A percentile compares a stretch with the other conserved stretches of the same genome.
Evolutionary conservation across 805 yeast genomes (phyloP).

Genomic region (Candida alai): DNA sequence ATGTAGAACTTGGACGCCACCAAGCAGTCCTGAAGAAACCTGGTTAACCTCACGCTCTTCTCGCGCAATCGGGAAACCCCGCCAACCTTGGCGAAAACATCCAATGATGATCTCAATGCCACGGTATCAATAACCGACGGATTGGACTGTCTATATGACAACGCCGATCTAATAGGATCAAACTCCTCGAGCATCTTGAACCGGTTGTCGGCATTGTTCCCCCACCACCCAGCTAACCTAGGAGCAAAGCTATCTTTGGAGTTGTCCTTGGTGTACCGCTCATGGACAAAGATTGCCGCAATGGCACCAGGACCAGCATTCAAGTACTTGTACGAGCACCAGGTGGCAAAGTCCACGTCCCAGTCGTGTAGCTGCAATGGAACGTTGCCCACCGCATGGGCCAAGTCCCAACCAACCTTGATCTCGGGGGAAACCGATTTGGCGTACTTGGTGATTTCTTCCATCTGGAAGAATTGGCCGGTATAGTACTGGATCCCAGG

Average conservation of each 20-base stretch:
- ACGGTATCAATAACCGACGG: slow-evolving; percentile 87
- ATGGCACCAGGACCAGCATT: slow-evolving; percentile 94
- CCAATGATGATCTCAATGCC: slow-evolving; percentile 62
- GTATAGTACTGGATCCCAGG: slow-evolving; percentile 92
- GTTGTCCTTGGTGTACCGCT: slow-evolving; percentile 35
- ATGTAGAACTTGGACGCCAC: slow-evolving; percentile 44
- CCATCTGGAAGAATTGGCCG: slow-evolving; percentile 81
- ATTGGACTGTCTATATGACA: slow-evolving; percentile 86
- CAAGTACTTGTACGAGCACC: slow-evolving; percentile 91
- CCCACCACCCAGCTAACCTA: slow-evolving; percentile 97
- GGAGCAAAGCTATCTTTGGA: slow-evolving; percentile 42
- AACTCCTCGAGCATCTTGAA: slow-evolving; percentile 78
- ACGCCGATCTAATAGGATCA: slow-evolving; percentile 80
- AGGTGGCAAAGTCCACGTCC: slow-evolving; percentile 89
- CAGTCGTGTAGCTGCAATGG: slow-evolving; percentile 75
- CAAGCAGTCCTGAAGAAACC: slow-evolving; percentile 49
- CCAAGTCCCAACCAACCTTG: slow-evolving; percentile 89
- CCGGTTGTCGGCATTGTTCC: slow-evolving; percentile 65
- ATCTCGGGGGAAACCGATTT: slow-evolving; percentile 40
- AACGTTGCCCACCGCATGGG: slow-evolving; percentile 92
- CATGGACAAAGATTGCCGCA: slow-evolving; percentile 80
- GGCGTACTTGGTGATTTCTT: slow-evolving; percentile 61
- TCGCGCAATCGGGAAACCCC: slow-evolving; percentile 57
- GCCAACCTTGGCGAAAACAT: slow-evolving; percentile 55
- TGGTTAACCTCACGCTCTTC: slow-evolving; percentile 57